A percentile compares a stretch with the other conserved stretches of the same genome.
Evolutionary conservation across 202 grass and related monocot species (phyloP).

Genomic region (Brachypodium distachyon): DNA sequence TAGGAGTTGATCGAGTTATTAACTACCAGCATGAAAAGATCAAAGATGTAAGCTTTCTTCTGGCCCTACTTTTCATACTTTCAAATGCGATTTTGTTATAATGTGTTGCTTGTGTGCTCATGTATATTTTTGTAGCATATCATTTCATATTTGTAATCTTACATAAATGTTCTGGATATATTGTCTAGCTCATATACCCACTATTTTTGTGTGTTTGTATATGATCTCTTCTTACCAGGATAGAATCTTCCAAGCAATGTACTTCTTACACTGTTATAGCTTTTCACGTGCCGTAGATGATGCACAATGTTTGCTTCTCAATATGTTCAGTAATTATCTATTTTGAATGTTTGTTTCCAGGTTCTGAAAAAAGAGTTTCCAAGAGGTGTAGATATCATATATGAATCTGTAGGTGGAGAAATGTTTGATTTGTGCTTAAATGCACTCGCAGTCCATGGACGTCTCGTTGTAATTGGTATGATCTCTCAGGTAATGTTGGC

Average conservation of each 20-base stretch:
- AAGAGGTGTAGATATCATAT: slow-evolving; percentile 83
- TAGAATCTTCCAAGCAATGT: background rate
- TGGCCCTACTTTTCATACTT: background rate
- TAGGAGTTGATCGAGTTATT: slow-evolving; percentile 90
- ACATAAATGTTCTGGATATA: background rate
- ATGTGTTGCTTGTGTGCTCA: background rate
- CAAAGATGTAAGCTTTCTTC: slow-evolving; percentile 58
- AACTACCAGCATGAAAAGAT: slow-evolving; percentile 87
- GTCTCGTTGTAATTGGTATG: slow-evolving; percentile 92
- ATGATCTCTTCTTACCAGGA: background rate
- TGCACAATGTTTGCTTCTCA: slow-evolving; percentile 13
- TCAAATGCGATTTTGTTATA: background rate
- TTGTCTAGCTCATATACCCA: background rate
- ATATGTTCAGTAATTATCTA: slow-evolving; percentile 9
- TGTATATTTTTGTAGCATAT: background rate
- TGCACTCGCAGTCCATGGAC: slow-evolving; percentile 81
- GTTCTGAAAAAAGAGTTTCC: slow-evolving; percentile 81
- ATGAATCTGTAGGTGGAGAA: slow-evolving; percentile 97
- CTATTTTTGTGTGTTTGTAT: background rate
- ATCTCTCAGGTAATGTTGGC: slow-evolving; percentile 75
- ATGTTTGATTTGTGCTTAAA: slow-evolving; percentile 93
- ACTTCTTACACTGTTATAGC: background rate
- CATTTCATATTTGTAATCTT: background rate
- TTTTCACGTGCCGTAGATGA: slow-evolving; percentile 1
- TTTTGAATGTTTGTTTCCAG: slow-evolving; percentile 32